Base-by-base conservation (phyloP, 768 basidiomycete genomes). In the Glaciozyma antarctica region DNA sequence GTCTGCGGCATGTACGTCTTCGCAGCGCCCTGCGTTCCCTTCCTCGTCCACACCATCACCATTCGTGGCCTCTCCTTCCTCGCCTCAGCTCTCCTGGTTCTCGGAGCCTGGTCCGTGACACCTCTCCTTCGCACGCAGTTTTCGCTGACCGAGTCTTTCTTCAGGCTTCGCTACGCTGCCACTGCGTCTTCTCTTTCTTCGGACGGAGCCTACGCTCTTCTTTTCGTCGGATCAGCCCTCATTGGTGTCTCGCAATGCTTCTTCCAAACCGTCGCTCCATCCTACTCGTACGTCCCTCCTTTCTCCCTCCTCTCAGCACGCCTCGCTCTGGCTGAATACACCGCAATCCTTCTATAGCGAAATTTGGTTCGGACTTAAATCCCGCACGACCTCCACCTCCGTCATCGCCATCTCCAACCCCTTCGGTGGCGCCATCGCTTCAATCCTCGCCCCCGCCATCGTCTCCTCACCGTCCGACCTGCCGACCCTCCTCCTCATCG, bases 131-230 rank as follows among this genome's bases (percentile, higher is more conserved):
- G 21, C 19, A 24, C 15, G 26, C 26, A 54, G 52, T 19, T 13
- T 13, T 19, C 21, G n/a, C 53, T 30, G 5, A 26, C 53, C 32
- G 30, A 54, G 30, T 22, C 30, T 30, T 2, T n/a, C 7, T n/a
- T n/a, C 9, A 12, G 53, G 59, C n/a, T 60, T 17, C 59, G 59
- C 34, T 60, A 60, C 59, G 59, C 59, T 24, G 30, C 59, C 59
- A 34, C 24, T 26, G 7, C 51, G 1, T n/a, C 19, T 47, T 16
- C 45, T 3, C 16, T 48, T 34, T 44, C 38, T 13, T 10, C 41
- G 21, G 41, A 8, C 1, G n/a, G 58, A 12, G 45, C 59, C n/a
- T 60, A 60, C 47, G 59, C 30, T 3, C 59, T 60, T 17, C 59
- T 60, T 7, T 48, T 60, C 34, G 34, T 60, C 26, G 47, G 59